These are phyloP conservation scores for Entrophospora sp. DNA, from an alignment of 192 early-diverging fungal species.

Conservation along the genomic window DNA sequence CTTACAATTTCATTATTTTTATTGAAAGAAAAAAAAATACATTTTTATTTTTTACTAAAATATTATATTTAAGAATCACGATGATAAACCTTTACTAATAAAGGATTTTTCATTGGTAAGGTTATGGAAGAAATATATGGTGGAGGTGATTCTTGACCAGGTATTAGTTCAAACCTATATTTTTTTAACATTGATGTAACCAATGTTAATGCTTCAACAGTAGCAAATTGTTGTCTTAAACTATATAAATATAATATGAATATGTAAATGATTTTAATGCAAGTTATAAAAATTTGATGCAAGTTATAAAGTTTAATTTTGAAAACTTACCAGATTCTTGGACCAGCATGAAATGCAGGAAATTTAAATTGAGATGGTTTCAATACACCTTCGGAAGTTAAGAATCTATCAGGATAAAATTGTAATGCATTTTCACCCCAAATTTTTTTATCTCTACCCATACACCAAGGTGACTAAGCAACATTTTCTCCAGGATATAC, in stretches of 20 bases:
- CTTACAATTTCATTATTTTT: too few species aligned
- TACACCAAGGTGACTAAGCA: slow-evolving; percentile 39
- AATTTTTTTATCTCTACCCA: slow-evolving; percentile 40
- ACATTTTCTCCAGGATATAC: slow-evolving; percentile 44
- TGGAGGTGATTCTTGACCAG: slow-evolving; percentile 22
- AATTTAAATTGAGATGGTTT: slow-evolving; percentile 37
- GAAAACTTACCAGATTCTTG: slow-evolving; percentile 29
- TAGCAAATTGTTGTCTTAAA: slow-evolving; percentile 34
- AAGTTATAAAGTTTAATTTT: not conserved
- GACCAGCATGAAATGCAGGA: slow-evolving; percentile 51
- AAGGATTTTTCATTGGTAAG: slow-evolving; percentile 31
- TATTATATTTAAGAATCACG: too few species aligned
- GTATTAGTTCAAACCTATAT: slow-evolving; percentile 29
- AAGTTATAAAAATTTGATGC: too few species aligned
- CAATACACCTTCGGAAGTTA: slow-evolving; percentile 26
- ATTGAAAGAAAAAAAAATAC: not conserved
- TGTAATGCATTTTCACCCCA: slow-evolving; percentile 59
- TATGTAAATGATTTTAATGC: too few species aligned
- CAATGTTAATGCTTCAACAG: slow-evolving; percentile 28
- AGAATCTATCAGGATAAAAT: slow-evolving; percentile 61
- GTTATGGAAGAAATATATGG: slow-evolving; percentile 25
- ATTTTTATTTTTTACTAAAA: not conserved
- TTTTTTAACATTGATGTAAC: slow-evolving; percentile 25
- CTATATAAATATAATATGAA: slow-evolving; percentile 1
- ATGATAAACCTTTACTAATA: slow-evolving; percentile 24